phyloP scores from a whole-genome alignment of 1,284 basidiomycete species.

The Trichosporon ovoides region DNA sequence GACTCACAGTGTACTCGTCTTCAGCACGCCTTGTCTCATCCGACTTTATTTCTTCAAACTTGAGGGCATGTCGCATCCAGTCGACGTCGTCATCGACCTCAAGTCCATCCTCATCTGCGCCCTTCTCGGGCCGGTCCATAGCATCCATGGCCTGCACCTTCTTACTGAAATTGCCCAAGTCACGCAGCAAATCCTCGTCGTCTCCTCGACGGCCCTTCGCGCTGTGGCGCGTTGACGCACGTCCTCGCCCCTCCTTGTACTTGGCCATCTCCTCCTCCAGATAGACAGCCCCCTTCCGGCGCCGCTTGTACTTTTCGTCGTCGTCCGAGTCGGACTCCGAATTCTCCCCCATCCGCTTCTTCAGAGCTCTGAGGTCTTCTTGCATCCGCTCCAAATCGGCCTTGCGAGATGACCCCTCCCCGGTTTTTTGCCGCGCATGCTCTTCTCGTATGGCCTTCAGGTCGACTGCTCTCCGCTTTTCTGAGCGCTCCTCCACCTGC shows the following conservation, averaged over 20 bases:
- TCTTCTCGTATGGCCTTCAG: constrained; percentile 66
- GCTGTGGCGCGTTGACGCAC: constrained; percentile 58
- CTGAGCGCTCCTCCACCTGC: constrained; percentile 3
- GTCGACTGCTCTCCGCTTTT: constrained; percentile 50
- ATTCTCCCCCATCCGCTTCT: constrained; percentile 38
- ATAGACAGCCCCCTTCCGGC: constrained; percentile 58
- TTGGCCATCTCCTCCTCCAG: constrained; percentile 73
- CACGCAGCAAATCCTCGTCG: constrained; percentile 63
- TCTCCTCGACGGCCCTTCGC: constrained; percentile 56
- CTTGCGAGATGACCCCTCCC: constrained; percentile 60
- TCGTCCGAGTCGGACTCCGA: constrained; percentile 44
- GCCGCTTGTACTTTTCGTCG: constrained; percentile 24
- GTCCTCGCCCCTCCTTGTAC: constrained; percentile 63
- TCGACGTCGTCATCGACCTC: constrained; percentile 77
- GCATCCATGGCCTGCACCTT: constrained; percentile 53
- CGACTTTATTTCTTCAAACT: constrained; percentile 69
- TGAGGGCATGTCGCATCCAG: constrained; percentile 69
- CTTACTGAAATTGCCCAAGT: constrained; percentile 65
- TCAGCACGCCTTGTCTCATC: constrained; percentile 70
- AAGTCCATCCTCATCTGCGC: constrained; percentile 45
- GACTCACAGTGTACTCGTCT: constrained; percentile 76
- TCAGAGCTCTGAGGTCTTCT: constrained; percentile 72
- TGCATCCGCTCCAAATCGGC: constrained; percentile 82
- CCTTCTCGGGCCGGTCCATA: constrained; percentile 21
- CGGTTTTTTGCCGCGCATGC: constrained; percentile 63